Base-by-base conservation (phyloP, 164 flowering plant species). In the Tinospora cordifolia region DNA sequence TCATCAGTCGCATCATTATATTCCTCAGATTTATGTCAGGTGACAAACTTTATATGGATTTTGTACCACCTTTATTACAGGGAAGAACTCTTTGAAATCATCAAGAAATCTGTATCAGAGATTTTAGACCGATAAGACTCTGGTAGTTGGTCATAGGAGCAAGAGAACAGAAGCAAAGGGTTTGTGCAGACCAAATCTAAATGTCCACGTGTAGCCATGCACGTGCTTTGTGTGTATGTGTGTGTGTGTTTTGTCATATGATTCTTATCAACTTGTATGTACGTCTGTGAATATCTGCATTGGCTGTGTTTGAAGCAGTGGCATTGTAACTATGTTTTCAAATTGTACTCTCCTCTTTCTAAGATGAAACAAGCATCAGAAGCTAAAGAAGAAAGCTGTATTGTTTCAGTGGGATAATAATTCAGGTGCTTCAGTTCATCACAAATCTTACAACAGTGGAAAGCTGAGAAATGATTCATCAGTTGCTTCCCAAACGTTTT, bases 121-220 rank as follows among this genome's bases (percentile, higher is more conserved):
- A 72, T 90, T 65, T 74, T 90, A 72, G 98, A 92, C 30, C 87
- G 86, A 81, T 89, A 75, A 87, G 47, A 9, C 26, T 47, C 40
- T 13, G 49, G 11, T 7, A 19, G 40, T 8, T 11, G 39, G 51
- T 60, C 4, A 62, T n/a, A 57, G 60, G 54, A 11, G 3, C 22
- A 3, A 14, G 40, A 63, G 12, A 68, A 8, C 26, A 9, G n/a
- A 47, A 30, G 62, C 19, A 46, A 22, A 27, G 27, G 70, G 26
- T 15, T 47, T 40, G 54, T 54, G 63, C 39, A 19, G n/a, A 41
- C 49, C 62, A 21, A 51, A 39, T 65, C 63, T 57, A 36, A 59
- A 60, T 46, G 74, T 26, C 17, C 9, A 15, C 63, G 76, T 41
- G 60, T n/a, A 54, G 24, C 64, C 36, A 9, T 64, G 66, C 41